phyloP scores from a whole-genome alignment of 345 rosid genomes.

The Euphorbia peplus region DNA sequence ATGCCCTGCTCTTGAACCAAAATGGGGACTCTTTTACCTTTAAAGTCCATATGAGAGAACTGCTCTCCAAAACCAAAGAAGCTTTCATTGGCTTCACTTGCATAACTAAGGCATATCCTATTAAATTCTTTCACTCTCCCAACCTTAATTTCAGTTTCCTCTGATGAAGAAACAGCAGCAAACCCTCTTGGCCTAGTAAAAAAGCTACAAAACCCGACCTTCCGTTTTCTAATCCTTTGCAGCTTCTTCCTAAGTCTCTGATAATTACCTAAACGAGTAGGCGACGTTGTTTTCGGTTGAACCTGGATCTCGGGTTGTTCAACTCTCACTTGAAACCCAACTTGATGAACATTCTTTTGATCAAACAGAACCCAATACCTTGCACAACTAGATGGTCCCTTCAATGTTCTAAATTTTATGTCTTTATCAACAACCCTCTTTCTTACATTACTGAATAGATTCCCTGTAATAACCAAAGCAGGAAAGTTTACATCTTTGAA shows the following conservation, averaged over 20 bases:
- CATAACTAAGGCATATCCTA: conserved; percentile 49
- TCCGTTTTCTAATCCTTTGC: conserved; percentile 31
- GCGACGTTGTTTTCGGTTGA: conserved; percentile 15
- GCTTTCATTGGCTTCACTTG: conserved; percentile 55
- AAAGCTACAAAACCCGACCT: conserved; percentile 32
- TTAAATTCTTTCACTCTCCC: conserved; percentile 37
- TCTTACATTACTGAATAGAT: conserved; percentile 28
- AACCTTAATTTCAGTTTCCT: conserved; percentile 33
- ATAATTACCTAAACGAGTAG: conserved; percentile 19
- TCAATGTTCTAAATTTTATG: conserved; percentile 3
- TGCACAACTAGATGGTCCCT: conserved; percentile 27
- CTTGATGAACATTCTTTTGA: conserved; percentile 43
- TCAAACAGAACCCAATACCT: conserved; percentile 52
- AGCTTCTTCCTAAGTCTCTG: conserved; percentile 31
- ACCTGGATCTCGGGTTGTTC: conserved; percentile 34
- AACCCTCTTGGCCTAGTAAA: conserved; percentile 38
- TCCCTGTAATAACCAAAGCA: conserved; percentile 45
- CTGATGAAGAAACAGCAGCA: conserved; percentile 31
- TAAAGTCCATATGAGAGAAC: conserved; percentile 67
- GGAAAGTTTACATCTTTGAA: conserved; percentile 31
- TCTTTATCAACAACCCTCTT: conserved; percentile 17
- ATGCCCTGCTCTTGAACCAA: conserved; percentile 80
- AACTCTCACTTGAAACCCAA: conserved; percentile 47
- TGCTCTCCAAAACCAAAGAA: conserved; percentile 75
- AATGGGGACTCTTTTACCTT: conserved; percentile 68